Evolutionary conservation across 2,329 filamentous ascomycete species (phyloP).

Genomic region (Podosphaera fusca): DNA sequence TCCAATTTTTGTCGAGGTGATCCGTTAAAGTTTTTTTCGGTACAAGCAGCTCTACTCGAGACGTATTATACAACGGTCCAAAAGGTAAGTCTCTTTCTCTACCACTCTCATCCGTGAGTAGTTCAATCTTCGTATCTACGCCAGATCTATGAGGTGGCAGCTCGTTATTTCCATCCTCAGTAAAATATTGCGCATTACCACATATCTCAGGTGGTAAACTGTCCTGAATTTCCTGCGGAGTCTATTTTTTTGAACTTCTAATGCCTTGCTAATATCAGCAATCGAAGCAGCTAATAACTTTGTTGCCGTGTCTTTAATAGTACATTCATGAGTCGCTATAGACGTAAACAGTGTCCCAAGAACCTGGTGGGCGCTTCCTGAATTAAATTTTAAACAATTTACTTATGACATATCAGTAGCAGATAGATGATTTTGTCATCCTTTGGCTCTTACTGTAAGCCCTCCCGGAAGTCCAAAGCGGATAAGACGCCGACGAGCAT

Average conservation of each 20-base stretch:
- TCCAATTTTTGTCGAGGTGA: too few species aligned
- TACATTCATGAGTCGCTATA: neutral
- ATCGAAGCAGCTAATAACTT: neutral
- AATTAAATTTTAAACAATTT: neutral
- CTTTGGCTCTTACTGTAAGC: too few species aligned
- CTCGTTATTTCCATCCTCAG: too few species aligned
- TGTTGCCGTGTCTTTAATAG: neutral
- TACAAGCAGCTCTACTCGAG: neutral
- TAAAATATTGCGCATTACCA: too few species aligned
- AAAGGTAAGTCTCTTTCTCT: neutral
- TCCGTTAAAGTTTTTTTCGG: neutral
- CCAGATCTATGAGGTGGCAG: too few species aligned
- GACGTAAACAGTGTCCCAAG: neutral
- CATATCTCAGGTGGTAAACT: too few species aligned
- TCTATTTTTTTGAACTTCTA: neutral
- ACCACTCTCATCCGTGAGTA: too few species aligned
- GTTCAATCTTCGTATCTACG: too few species aligned
- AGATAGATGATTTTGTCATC: neutral
- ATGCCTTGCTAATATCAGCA: neutral
- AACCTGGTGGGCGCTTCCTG: neutral
- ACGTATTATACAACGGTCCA: neutral
- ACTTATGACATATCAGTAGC: neutral
- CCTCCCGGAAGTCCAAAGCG: too few species aligned
- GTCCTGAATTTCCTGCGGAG: neutral
- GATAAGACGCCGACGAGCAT: too few species aligned